Evolutionary conservation across 2,329 filamentous ascomycete species (phyloP).

Genomic region (Paraphaeosphaeria minitans): DNA sequence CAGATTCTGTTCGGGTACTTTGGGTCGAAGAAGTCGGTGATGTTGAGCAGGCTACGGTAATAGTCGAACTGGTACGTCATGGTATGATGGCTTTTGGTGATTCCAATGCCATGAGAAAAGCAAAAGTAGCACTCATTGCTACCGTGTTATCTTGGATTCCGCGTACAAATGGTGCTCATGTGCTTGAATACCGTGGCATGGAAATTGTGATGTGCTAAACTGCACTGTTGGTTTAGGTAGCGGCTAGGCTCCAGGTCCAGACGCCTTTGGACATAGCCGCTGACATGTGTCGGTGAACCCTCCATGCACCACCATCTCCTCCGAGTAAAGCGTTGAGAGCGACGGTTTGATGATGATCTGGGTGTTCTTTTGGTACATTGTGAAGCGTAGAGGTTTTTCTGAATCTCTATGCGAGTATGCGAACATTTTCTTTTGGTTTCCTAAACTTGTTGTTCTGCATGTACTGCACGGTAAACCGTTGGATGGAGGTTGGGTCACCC

Average conservation of each 20-base stretch:
- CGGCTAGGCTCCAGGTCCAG: background rate
- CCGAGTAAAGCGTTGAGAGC: background rate
- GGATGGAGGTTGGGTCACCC: background rate
- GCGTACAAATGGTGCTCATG: background rate
- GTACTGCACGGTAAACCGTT: too few relatives aligned
- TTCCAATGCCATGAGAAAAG: background rate
- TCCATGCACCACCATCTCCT: background rate
- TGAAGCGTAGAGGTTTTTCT: too few relatives aligned
- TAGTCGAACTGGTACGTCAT: slow-evolving; percentile 28
- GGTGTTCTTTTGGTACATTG: background rate
- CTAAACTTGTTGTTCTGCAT: too few relatives aligned
- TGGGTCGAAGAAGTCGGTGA: slow-evolving; percentile 39
- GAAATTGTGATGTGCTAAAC: background rate
- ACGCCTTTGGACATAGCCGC: background rate
- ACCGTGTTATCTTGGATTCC: background rate
- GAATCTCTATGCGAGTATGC: too few relatives aligned
- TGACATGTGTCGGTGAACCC: background rate
- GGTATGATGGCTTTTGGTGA: background rate
- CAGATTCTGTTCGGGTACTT: slow-evolving; percentile 45
- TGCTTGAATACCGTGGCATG: background rate
- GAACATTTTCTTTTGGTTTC: background rate
- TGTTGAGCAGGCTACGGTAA: slow-evolving; percentile 37
- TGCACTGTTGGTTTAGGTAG: background rate
- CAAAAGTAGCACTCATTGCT: background rate
- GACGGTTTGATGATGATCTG: background rate